Conservation (phyloP, 306 rosid genomes). For the Medicago arabica region DNA sequence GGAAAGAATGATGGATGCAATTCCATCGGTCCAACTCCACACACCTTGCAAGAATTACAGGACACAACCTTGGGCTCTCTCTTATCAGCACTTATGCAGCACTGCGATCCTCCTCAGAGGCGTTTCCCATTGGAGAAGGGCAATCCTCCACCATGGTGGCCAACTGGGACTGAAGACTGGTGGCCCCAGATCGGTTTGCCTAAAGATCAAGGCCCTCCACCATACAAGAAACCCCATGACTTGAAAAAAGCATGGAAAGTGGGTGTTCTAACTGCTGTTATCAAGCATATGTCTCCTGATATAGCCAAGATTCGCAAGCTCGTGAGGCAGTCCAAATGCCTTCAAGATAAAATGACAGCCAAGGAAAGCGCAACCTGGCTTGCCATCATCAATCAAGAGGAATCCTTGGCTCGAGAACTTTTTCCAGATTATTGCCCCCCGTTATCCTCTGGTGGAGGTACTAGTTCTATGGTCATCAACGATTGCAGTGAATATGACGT, state of each 20-base stretch:
- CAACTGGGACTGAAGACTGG: constrained; percentile 80
- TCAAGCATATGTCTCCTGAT: constrained; percentile 93
- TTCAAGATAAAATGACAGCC: constrained; percentile 94
- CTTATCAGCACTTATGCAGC: constrained; percentile 90
- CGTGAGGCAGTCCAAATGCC: constrained; percentile 82
- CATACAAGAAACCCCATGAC: constrained; percentile 95
- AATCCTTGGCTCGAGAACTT: constrained; percentile 66
- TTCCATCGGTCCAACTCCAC: constrained; percentile 70
- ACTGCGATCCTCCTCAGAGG: constrained; percentile 89
- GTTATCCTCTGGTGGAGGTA: constrained; percentile 57
- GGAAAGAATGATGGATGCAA: constrained; percentile 66
- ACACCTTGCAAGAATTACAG: constrained; percentile 83
- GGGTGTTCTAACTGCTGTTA: constrained; percentile 80
- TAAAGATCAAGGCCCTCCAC: constrained; percentile 82
- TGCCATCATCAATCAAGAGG: constrained; percentile 85
- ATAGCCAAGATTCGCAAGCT: constrained; percentile 87
- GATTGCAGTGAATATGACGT: constrained; percentile 81
- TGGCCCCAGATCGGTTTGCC: constrained; percentile 80
- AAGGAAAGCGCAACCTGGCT: constrained; percentile 94
- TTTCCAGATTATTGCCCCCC: constrained; percentile 69
- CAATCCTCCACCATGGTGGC: constrained; percentile 94
- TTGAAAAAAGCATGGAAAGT: constrained; percentile 93
- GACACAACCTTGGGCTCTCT: constrained; percentile 90
- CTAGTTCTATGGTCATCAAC: constrained; percentile 62
- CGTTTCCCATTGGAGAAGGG: constrained; percentile 88